Percentiles rank a stretch among this genome's conserved stretches.
Conservation (phyloP, 371 early-diverging fungal species). For the Saksenaea oblongispora region DNA sequence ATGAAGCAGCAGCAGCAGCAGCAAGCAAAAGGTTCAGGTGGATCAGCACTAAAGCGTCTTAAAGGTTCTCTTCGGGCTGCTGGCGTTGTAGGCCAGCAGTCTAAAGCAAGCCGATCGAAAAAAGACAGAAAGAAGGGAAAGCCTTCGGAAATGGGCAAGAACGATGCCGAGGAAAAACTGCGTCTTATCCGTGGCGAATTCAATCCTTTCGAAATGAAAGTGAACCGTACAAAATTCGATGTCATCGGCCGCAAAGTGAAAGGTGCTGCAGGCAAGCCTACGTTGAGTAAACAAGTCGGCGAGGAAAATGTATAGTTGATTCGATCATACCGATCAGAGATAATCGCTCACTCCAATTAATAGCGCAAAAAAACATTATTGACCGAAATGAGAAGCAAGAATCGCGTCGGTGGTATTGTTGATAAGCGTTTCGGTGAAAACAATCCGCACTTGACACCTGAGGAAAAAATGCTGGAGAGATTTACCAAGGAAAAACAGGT, state of each 20-base stretch:
- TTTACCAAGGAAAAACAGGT: slow-evolving; percentile 87
- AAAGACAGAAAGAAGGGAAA: slow-evolving; percentile 65
- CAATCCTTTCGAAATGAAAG: slow-evolving; percentile 92
- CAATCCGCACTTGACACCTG: slow-evolving; percentile 82
- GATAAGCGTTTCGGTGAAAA: slow-evolving; percentile 96
- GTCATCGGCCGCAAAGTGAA: slow-evolving; percentile 88
- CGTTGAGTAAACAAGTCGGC: slow-evolving; percentile 77
- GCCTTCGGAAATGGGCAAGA: slow-evolving; percentile 56
- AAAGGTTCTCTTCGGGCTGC: slow-evolving; percentile 72
- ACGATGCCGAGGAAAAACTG: slow-evolving; percentile 54
- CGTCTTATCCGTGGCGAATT: slow-evolving; percentile 56
- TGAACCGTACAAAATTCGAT: slow-evolving; percentile 76
- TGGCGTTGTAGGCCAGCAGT: slow-evolving; percentile 76
- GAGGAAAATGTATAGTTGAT: slow-evolving; percentile 69
- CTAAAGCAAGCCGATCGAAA: slow-evolving; percentile 61
- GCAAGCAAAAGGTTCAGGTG: slow-evolving; percentile 37
- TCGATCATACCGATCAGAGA: not conserved
- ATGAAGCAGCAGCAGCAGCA: slow-evolving; percentile 14
- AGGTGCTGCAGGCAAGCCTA: slow-evolving; percentile 82
- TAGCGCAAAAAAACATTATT: slow-evolving; percentile 84
- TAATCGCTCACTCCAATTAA: not conserved
- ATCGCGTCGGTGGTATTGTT: slow-evolving; percentile 76
- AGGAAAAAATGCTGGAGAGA: slow-evolving; percentile 95
- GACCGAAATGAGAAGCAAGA: slow-evolving; percentile 70
- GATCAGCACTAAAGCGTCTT: slow-evolving; percentile 80